These are phyloP conservation scores for Trichoderma semiorbis DNA, from an alignment of 2,329 filamentous ascomycete species.

Conservation along the genomic window DNA sequence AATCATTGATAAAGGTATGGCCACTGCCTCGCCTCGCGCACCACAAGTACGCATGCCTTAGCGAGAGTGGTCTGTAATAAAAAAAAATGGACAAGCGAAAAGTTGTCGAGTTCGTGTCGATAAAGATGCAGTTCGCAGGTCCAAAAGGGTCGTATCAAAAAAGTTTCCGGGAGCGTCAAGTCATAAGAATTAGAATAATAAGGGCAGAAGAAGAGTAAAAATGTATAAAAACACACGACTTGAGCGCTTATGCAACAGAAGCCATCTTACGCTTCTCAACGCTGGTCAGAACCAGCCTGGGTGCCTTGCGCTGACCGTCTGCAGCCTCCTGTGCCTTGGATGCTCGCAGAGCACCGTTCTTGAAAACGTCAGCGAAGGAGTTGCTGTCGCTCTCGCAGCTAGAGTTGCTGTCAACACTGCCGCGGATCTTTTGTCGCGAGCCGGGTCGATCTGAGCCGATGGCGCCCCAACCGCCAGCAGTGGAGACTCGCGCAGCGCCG, in stretches of 20 bases:
- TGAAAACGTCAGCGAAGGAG: conserved; percentile 66
- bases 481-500: conserved; percentile 72
- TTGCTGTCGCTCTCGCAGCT: conserved; percentile 48
- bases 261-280: conserved; percentile 78
- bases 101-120: conserved; percentile 19
- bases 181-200: conserved; percentile 32
- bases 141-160: conserved; percentile 38
- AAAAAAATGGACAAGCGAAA: conserved; percentile 2
- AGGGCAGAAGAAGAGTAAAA: conserved; percentile 22
- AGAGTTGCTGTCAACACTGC: conserved; percentile 61
- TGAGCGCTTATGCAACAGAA: conserved; percentile 24
- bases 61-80: background rate
- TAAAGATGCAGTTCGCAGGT: conserved; percentile 32
- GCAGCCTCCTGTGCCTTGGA: conserved; percentile 52
- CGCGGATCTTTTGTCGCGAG: conserved; percentile 62
- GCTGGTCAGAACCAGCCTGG: conserved; percentile 82
- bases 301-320: conserved; percentile 71
- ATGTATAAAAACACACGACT: conserved; percentile 19
- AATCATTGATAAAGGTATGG: conserved; percentile 24
- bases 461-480: conserved; percentile 69
- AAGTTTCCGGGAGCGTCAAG: conserved; percentile 36
- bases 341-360: conserved; percentile 52
- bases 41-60: conserved; percentile 19
- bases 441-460: conserved; percentile 84
- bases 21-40: conserved; percentile 17